Base-by-base conservation (phyloP, 2,329 filamentous ascomycete genomes). In the Alternaria hordeiaustralica region DNA sequence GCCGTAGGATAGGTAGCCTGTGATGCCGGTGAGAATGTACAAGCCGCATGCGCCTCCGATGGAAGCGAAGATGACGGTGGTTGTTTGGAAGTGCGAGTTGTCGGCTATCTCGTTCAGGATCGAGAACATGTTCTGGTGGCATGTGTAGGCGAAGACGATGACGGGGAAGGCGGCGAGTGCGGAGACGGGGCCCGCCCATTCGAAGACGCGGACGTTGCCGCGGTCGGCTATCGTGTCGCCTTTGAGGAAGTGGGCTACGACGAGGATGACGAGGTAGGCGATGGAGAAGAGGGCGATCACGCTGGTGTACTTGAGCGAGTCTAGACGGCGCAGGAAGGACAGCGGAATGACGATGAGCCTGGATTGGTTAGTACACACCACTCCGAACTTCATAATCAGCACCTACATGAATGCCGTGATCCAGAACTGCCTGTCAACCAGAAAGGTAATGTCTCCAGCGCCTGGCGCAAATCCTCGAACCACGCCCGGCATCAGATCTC, bases 61-160 rank as follows among this genome's bases (percentile, higher is more conserved):
- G 72, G 94, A 97, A 5, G 91, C 87, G 21, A 87, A 84, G 12
- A 98, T 89, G 9, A 99, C 94, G 15, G 88, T 87, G 1, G 93
- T 90, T 8, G 95, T 91, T 66, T 91, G 91, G 73, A 85, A 86
- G 20, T 93, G 93, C 4, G 92, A 92, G 80, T 94, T 93, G 77
- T 97, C 90, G 62, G 88, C 87, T 70, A 99, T 93, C 81, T 99
- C 96, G 75, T 99, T 99, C 47, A 99, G 83, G 69, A 99, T 97
- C 11, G 95, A 97, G 79, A 99, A 99, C 96, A 99, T 99, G 78
- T 99, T 99, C 76, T 99, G 96, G 80, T 99, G 96, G 79, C 96
- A 99, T 1, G 96, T 99, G 79, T 98, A 99, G n/a, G 95, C 96
- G 84, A 99, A 99, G 3, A 99, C 93, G 60, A 98, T 94, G 57